Percentiles rank a stretch among this genome's conserved stretches.
These are phyloP conservation scores for Suillus plorans DNA, from an alignment of 768 basidiomycete genomes.

Conservation along the genomic window DNA sequence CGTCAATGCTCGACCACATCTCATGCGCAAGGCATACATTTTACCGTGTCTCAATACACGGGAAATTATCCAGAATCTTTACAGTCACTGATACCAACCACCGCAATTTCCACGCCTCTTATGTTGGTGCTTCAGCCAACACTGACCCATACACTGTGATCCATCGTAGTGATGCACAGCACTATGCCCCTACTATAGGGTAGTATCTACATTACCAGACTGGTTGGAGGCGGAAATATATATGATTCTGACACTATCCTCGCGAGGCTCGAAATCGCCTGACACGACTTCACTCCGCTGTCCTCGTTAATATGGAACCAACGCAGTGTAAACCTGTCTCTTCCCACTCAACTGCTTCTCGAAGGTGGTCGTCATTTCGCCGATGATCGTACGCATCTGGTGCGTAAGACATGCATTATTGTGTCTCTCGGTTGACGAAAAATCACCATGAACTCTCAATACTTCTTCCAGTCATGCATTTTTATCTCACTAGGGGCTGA, in stretches of 20 bases:
- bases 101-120: background rate
- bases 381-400: too few species aligned
- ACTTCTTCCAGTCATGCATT: too few species aligned
- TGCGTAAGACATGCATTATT: too few species aligned
- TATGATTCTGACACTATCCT: background rate
- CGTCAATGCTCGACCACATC: background rate
- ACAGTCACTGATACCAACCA: background rate
- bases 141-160: background rate
- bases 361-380: too few species aligned
- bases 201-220: background rate
- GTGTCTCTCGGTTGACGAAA: too few species aligned
- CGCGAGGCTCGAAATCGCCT: background rate
- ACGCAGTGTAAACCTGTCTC: background rate
- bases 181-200: background rate
- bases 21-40: background rate
- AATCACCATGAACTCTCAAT: too few species aligned
- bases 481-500: background rate
- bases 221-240: background rate
- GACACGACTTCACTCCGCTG: background rate
- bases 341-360: too few species aligned
- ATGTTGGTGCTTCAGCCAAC: background rate
- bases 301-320: background rate
- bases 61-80: background rate
- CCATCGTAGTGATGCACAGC: background rate
- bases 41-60: background rate